Conservation (phyloP, 345 rosid genomes). For the Euphorbia tirucalli region DNA sequence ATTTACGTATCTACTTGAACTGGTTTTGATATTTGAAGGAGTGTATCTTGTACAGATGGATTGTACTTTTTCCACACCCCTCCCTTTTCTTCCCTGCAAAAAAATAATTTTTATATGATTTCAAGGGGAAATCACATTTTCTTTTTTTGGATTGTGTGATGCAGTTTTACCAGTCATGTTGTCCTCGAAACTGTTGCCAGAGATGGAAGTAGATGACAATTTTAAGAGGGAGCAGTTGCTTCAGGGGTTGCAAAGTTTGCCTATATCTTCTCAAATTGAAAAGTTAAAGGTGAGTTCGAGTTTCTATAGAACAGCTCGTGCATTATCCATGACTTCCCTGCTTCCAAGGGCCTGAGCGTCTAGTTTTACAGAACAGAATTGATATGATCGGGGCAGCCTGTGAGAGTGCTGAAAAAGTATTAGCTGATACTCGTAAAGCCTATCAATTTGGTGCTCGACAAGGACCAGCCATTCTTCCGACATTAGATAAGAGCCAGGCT, state of each 20-base stretch:
- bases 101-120: background rate
- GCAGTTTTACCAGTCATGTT: conserved; percentile 94
- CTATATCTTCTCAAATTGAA: conserved; percentile 66
- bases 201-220: conserved; percentile 89
- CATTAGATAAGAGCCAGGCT: conserved; percentile 82
- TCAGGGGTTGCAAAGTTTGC: conserved; percentile 76
- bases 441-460: conserved; percentile 77
- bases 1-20: background rate
- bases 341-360: conserved; percentile 14
- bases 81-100: no score
- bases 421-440: conserved; percentile 85
- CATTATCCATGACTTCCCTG: background rate
- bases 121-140: conserved; percentile 6
- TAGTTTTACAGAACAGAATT: conserved; percentile 61
- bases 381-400: conserved; percentile 91
- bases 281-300: conserved; percentile 58
- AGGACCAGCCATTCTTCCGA: conserved; percentile 76
- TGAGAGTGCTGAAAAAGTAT: conserved; percentile 81
- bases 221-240: conserved; percentile 84
- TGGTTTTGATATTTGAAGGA: background rate
- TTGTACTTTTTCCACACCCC: background rate
- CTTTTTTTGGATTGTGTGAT: conserved; percentile 16
- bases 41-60: background rate
- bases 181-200: conserved; percentile 84
- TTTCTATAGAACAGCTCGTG: background rate